phyloP scores from a whole-genome alignment of 2,329 filamentous ascomycete genomes.

The Colletotrichum sp. region DNA sequence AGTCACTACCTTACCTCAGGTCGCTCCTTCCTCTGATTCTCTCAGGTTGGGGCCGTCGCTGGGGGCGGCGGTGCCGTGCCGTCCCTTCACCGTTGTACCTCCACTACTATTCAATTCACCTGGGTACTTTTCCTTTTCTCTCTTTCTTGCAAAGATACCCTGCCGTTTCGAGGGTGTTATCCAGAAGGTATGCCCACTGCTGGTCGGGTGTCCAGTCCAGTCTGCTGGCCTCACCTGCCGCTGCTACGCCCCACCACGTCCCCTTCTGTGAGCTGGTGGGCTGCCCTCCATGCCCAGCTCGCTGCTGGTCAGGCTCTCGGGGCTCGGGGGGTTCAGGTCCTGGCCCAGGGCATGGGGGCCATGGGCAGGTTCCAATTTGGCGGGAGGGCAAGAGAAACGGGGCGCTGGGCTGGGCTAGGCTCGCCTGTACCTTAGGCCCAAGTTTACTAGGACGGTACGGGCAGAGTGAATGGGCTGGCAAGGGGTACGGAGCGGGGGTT shows the following conservation, averaged over 20 bases:
- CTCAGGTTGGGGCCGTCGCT: slow-evolving; percentile 3
- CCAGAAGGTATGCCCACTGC: neutral
- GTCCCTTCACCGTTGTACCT: neutral
- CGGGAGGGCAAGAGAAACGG: slow-evolving; percentile 14
- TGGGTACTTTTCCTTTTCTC: neutral
- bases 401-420: slow-evolving; percentile 17
- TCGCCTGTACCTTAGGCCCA: neutral
- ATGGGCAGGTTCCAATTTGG: slow-evolving; percentile 18
- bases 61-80: neutral
- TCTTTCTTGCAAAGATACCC: neutral
- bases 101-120: neutral
- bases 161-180: neutral
- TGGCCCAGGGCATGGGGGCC: slow-evolving; percentile 3
- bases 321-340: slow-evolving; percentile 6
- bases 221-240: slow-evolving; percentile 13
- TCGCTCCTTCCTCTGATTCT: slow-evolving; percentile 9
- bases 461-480: neutral
- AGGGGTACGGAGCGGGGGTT: neutral
- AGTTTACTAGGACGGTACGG: neutral
- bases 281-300: neutral
- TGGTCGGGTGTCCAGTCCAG: neutral
- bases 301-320: slow-evolving; percentile 13
- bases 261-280: neutral
- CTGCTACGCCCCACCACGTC: slow-evolving; percentile 12
- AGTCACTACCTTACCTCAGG: neutral